phyloP scores from a whole-genome alignment of 257 asterid genomes.

The Nicotiana tabacum region DNA sequence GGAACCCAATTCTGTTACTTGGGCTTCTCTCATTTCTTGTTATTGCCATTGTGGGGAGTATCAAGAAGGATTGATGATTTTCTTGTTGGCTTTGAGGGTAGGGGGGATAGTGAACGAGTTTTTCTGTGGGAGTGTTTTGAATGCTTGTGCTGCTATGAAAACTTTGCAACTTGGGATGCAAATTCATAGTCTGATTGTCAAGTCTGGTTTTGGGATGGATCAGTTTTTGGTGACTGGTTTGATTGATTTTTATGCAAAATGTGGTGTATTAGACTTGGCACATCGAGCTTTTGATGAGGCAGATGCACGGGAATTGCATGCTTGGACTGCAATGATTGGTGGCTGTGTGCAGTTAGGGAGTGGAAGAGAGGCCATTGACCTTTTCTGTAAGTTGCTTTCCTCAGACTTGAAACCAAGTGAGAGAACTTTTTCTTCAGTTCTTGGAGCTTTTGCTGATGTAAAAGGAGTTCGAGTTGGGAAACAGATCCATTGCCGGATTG shows the following conservation, averaged over 20 bases:
- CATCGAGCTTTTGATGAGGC: conserved; percentile 45
- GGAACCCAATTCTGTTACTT: conserved; percentile 52
- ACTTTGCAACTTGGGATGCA: conserved; percentile 49
- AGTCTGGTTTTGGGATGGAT: conserved; percentile 48
- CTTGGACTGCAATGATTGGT: conserved; percentile 84
- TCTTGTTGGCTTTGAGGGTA: conserved; percentile 39
- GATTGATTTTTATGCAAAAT: conserved; percentile 69
- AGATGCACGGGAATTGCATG: conserved; percentile 40
- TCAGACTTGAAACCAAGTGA: conserved; percentile 53
- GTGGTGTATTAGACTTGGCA: conserved; percentile 54
- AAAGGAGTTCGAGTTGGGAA: conserved; percentile 37
- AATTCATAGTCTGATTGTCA: conserved; percentile 50
- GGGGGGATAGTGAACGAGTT: conserved; percentile 62
- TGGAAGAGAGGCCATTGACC: conserved; percentile 40
- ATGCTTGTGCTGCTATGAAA: conserved; percentile 57
- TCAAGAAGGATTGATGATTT: conserved; percentile 50
- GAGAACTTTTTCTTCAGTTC: conserved; percentile 53
- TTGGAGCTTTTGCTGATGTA: conserved; percentile 62
- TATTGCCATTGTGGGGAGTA: conserved; percentile 50
- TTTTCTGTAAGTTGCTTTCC: conserved; percentile 42
- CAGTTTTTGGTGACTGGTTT: conserved; percentile 53
- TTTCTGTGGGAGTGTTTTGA: conserved; percentile 45
- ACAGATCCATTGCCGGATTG: conserved; percentile 50
- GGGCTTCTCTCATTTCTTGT: conserved; percentile 60
- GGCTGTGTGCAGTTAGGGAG: conserved; percentile 54